A percentile compares a stretch with the other conserved stretches of the same genome.
phyloP scores from a whole-genome alignment of 2,329 filamentous ascomycete genomes.

The Triangularia verruculosa region DNA sequence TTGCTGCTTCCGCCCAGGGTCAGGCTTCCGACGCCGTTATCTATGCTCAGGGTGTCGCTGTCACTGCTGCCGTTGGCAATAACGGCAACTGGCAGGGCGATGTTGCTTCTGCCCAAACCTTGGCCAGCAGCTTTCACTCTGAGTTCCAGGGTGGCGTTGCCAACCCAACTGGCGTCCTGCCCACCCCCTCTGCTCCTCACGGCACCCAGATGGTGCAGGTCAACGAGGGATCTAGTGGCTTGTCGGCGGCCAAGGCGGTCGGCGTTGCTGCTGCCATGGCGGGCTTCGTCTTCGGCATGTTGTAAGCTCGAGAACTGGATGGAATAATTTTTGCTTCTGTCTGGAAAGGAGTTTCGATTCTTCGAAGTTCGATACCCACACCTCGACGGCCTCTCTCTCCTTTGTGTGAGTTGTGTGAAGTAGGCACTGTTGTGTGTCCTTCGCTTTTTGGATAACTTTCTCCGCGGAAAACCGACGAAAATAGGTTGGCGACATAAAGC shows the following conservation, averaged over 20 bases:
- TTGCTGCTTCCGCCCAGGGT: not conserved
- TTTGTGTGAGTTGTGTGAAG: not conserved
- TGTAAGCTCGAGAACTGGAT: not conserved
- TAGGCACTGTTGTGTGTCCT: not conserved
- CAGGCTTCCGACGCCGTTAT: not conserved
- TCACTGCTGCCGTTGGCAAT: not conserved
- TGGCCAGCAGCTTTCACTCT: conserved; percentile 7
- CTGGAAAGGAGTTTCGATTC: not conserved
- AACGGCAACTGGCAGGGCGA: conserved; percentile 8
- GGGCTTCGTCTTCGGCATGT: conserved; percentile 5
- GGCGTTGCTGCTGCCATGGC: conserved; percentile 4
- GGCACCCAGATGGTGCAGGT: conserved; percentile 15
- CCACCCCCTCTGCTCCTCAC: not conserved
- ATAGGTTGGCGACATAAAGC: not conserved
- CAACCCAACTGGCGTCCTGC: not conserved
- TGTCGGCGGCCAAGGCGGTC: not conserved
- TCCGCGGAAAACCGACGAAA: not conserved
- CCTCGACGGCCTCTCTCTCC: not conserved
- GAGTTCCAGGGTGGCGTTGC: conserved; percentile 5
- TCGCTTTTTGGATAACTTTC: not conserved
- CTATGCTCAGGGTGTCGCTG: not conserved
- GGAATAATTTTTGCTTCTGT: not conserved
- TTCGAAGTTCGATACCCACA: not conserved
- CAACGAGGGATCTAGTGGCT: conserved; percentile 6
- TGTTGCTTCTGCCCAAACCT: conserved; percentile 3